Evolutionary conservation across 768 basidiomycete genomes (phyloP), one percentile per base, ranked within the genome.

Genomic region (Lentinula edodes): DNA sequence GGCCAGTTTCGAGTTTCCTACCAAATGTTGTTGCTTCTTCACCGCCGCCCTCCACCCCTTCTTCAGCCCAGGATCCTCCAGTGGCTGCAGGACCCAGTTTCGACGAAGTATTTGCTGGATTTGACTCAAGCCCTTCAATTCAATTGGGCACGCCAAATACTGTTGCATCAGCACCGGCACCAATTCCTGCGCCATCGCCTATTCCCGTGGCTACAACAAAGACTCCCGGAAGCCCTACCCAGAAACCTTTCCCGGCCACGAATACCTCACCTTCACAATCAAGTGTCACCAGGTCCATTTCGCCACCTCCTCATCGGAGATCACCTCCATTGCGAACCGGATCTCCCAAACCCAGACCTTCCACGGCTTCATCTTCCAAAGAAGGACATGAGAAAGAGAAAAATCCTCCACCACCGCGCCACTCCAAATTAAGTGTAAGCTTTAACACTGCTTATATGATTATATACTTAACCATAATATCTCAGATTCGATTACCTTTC

Each of bases 361-460:
- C 85, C 7, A 87, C 55, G 7, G 28, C 85, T 0, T 83, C 81
- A 13, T 84, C 85, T 0, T 81, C 83, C 6, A 86, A 85, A 63
- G 85, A 86, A 55, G 73, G 71, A 2, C 78, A 82, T 8, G 85
- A 86, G 62, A 87, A 85, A 66, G 70, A 72, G 57, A 86, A 72
- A 57, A 86, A 85, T 68, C 83, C 87, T 13, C 66, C 76, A 53
- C 81, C 82, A n/a, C 66, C 76, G 53, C 81, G 86, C 63, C 83
- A 84, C 66, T 90, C 90, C 34, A 90, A 90, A 70, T 75, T 91
- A 58, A 93, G 89, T 65, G 91, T 92, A 75, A 76, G 89, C 10
- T 42, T 35, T 28, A 3, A n/a, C 15, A 57, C 16, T 52, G 1
- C 63, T 41, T 50, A 35, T 52, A 45, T 41, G 16, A 18, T 61